These are phyloP conservation scores for Emergomyces orientalis DNA, from an alignment of 2,329 filamentous ascomycete genomes.

Conservation along the genomic window DNA sequence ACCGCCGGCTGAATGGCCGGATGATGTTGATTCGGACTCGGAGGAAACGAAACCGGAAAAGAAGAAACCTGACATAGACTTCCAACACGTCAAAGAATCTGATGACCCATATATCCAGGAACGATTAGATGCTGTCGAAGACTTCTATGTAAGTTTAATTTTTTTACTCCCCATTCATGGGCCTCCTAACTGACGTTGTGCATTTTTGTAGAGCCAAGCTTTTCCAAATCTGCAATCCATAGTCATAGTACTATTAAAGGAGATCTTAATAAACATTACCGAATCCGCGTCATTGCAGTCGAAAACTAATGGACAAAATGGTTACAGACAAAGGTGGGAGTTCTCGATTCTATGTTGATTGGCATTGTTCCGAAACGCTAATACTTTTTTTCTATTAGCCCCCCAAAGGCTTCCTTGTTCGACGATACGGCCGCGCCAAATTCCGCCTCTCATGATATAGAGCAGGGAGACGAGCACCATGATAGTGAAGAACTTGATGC, in stretches of 20 bases:
- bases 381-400: neutral
- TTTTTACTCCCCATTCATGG: neutral
- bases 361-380: neutral
- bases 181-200: neutral
- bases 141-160: conserved; percentile 66
- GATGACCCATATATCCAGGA: conserved; percentile 35
- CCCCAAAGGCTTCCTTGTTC: neutral
- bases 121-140: conserved; percentile 64
- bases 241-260: conserved; percentile 84
- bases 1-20: conserved; percentile 31
- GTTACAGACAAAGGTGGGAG: conserved; percentile 39
- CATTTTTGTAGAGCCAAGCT: conserved; percentile 50
- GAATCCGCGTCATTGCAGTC: conserved; percentile 60
- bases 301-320: conserved; percentile 37
- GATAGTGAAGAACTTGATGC: conserved; percentile 66
- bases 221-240: conserved; percentile 84
- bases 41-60: conserved; percentile 8
- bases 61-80: conserved; percentile 11
- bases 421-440: neutral
- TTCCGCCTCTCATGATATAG: neutral
- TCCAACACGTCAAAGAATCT: conserved; percentile 21
- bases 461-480: neutral
- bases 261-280: conserved; percentile 77
- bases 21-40: conserved; percentile 16
- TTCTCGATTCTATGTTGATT: conserved; percentile 19